These are phyloP conservation scores for Ananas comosus DNA, from an alignment of 176 grass and related monocot species.

Conservation along the genomic window DNA sequence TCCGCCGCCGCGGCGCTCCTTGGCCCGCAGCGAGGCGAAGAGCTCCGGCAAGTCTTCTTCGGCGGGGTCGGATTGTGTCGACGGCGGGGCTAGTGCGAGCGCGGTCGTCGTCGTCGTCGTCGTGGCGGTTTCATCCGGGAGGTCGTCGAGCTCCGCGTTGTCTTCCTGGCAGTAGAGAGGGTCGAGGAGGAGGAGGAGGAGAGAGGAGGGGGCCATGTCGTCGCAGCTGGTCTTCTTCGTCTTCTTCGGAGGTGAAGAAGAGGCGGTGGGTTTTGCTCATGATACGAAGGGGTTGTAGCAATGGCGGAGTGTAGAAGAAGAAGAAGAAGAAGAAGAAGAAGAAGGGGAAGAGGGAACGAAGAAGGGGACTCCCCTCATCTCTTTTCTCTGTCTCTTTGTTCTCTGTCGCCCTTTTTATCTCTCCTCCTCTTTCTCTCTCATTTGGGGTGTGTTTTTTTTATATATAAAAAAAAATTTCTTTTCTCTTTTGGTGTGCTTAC, in stretches of 20 bases:
- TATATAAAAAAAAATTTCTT: too few species aligned
- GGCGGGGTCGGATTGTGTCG: neutral
- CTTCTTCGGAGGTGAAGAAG: neutral
- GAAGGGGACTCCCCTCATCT: neutral
- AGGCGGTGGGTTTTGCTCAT: neutral
- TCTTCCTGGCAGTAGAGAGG: conserved; percentile 20
- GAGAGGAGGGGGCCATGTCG: conserved; percentile 1
- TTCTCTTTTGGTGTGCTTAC: too few species aligned
- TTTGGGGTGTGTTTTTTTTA: too few species aligned
- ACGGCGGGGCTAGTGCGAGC: too few species aligned
- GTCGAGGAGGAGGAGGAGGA: conserved; percentile 6
- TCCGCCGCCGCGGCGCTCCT: neutral
- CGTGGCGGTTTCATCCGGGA: neutral
- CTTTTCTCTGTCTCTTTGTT: too few species aligned
- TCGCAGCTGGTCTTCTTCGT: neutral
- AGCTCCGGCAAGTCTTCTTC: neutral
- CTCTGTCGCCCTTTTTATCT: too few species aligned
- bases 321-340: too few species aligned
- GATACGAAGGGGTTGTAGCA: neutral
- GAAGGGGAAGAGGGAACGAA: neutral
- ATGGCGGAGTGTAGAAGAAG: neutral
- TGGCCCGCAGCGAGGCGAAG: neutral
- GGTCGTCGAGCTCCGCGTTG: neutral
- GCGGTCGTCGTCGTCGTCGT: neutral
- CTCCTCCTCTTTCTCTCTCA: too few species aligned